phyloP scores from a whole-genome alignment of 352 stramenopile species.

The Phytophthora podocarpi region DNA sequence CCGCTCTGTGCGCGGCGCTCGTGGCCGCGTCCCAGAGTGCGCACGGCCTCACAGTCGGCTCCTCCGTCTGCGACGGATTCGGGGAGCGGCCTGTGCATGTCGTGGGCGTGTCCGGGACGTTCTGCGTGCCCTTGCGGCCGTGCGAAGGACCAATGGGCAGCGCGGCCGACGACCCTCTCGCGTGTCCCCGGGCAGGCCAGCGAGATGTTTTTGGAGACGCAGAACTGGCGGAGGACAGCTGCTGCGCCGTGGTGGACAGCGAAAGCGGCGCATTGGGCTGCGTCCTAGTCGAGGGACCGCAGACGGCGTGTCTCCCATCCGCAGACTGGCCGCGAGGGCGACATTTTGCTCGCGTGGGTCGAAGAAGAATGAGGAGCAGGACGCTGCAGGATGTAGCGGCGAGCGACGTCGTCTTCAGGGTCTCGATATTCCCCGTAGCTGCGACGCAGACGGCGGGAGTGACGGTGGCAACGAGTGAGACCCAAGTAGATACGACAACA shows the following conservation, averaged over 20 bases:
- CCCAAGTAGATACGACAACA: neutral
- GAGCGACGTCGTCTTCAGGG: conserved; percentile 13
- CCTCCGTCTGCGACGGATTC: conserved; percentile 12
- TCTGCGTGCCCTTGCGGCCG: conserved; percentile 40
- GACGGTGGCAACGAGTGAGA: neutral
- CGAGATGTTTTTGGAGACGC: conserved; percentile 17
- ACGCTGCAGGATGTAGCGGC: conserved; percentile 10
- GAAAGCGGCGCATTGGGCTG: conserved; percentile 40
- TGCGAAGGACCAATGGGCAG: conserved; percentile 31
- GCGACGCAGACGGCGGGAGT: neutral
- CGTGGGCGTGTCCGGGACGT: conserved; percentile 36
- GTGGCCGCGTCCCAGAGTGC: conserved; percentile 1
- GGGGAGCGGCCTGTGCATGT: conserved; percentile 36
- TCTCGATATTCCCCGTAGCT: neutral
- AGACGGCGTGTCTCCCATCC: conserved; percentile 35
- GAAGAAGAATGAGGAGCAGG: conserved; percentile 20
- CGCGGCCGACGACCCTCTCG: conserved; percentile 20
- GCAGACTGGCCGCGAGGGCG: conserved; percentile 15
- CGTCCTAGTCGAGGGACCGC: conserved; percentile 7
- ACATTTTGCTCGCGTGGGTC: conserved; percentile 6
- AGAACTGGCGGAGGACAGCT: conserved; percentile 41
- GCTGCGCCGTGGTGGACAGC: conserved; percentile 45
- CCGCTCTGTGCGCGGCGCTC: conserved; percentile 17
- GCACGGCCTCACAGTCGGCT: conserved; percentile 6
- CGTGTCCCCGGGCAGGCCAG: conserved; percentile 41